Percentiles rank a stretch among this genome's conserved stretches.
Conservation (phyloP, 1,139 yeast genomes). For the Yamadazyma spencermartinsiae region DNA sequence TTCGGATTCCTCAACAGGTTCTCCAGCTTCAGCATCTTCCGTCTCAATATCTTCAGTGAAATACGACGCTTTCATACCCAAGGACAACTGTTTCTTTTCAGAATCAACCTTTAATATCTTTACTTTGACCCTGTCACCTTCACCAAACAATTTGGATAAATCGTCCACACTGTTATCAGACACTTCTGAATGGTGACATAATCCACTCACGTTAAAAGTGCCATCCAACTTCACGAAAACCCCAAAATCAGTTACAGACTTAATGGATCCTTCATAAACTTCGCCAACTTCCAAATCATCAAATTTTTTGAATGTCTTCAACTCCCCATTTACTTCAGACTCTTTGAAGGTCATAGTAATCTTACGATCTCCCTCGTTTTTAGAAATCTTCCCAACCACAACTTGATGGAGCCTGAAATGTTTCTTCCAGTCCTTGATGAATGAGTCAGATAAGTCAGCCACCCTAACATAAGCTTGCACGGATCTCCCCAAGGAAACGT, state of each 20-base stretch:
- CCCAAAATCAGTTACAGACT: conserved; percentile 83
- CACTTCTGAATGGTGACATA: conserved; percentile 85
- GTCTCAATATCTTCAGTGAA: conserved; percentile 50
- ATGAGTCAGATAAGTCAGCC: conserved; percentile 78
- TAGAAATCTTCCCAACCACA: conserved; percentile 72
- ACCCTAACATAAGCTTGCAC: conserved; percentile 81
- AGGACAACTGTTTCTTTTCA: conserved; percentile 71
- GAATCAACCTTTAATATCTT: conserved; percentile 64
- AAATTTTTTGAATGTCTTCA: conserved; percentile 54
- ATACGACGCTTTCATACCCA: conserved; percentile 94
- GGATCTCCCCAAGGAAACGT: conserved; percentile 71
- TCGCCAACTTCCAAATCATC: conserved; percentile 72
- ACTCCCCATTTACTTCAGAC: conserved; percentile 73
- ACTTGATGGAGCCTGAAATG: conserved; percentile 68
- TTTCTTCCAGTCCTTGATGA: conserved; percentile 84
- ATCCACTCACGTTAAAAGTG: conserved; percentile 73
- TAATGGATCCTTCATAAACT: conserved; percentile 75
- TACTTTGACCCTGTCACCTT: conserved; percentile 88
- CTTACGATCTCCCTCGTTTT: conserved; percentile 62
- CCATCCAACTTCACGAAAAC: conserved; percentile 83
- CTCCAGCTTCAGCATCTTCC: conserved; percentile 32
- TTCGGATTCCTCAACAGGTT: conserved; percentile 26
- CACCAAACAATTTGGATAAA: conserved; percentile 66
- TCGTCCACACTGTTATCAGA: conserved; percentile 62
- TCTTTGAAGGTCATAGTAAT: conserved; percentile 80